Conservation (phyloP, 2,329 filamentous ascomycete species). For the Trichoderma cornu-damae region DNA sequence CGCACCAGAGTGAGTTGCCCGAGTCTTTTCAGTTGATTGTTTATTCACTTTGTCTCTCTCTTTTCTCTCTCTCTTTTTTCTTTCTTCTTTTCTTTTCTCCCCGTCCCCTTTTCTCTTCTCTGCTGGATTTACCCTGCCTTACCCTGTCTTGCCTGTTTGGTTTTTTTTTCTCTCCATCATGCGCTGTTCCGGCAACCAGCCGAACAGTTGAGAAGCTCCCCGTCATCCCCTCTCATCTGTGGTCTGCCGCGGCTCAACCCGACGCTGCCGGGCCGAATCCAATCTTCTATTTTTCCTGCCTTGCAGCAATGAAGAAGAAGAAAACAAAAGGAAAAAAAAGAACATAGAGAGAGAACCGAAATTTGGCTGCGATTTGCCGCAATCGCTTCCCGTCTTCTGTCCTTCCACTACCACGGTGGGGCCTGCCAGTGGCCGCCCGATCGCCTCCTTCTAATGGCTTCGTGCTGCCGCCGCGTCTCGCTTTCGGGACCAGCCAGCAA, state of each 20-base stretch:
- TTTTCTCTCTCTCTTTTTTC: not conserved
- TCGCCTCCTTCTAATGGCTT: not conserved
- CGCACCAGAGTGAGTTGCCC: conserved; percentile 8
- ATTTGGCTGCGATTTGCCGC: conserved; percentile 9
- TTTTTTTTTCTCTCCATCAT: too few species aligned
- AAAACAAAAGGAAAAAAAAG: not conserved
- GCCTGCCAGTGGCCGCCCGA: conserved; percentile 1
- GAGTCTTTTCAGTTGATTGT: not conserved
- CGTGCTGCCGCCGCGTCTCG: not conserved
- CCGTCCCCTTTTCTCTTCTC: too few species aligned
- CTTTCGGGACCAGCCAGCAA: not conserved
- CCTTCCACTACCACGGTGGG: not conserved
- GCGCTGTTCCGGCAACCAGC: too few species aligned
- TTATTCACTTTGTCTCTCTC: not conserved
- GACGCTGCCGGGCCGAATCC: too few species aligned
- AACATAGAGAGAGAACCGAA: not conserved
- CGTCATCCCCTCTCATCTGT: too few species aligned
- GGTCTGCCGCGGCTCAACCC: too few species aligned
- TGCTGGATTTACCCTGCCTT: too few species aligned
- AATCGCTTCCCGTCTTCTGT: not conserved
- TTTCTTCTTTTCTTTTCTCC: not conserved
- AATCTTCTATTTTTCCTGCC: not conserved
- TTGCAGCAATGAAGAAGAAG: too few species aligned
- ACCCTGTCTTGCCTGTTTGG: too few species aligned
- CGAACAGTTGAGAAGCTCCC: too few species aligned